Evolutionary conservation across 306 rosid species (phyloP).

Genomic region (Quercus glauca): DNA sequence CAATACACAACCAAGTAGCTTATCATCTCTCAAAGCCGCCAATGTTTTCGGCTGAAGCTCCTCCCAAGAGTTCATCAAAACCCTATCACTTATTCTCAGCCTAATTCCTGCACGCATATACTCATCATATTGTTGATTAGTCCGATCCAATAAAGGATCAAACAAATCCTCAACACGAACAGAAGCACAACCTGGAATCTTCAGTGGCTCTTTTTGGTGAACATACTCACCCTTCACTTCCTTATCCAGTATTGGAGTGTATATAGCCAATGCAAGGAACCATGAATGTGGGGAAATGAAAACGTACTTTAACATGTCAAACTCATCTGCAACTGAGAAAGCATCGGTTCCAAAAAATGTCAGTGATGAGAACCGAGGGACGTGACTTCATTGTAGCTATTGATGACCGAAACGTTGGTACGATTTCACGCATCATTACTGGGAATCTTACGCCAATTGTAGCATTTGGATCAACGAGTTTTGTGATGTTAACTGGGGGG

Average conservation of each 20-base stretch:
- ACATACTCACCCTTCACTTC: constrained; percentile 30
- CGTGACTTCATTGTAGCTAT: constrained; percentile 3
- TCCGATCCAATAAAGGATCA: constrained; percentile 27
- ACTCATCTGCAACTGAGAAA: constrained; percentile 46
- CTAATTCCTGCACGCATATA: background rate
- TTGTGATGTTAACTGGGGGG: constrained; percentile 15
- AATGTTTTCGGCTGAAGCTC: constrained; percentile 27
- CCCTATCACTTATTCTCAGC: constrained; percentile 31
- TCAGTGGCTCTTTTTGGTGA: constrained; percentile 21
- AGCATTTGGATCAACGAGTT: background rate
- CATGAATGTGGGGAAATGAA: constrained; percentile 36
- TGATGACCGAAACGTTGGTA: constrained; percentile 1
- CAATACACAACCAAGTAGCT: constrained; percentile 7
- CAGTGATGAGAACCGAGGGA: constrained; percentile 43
- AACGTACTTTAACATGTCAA: constrained; percentile 38
- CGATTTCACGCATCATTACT: no score
- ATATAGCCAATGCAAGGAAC: constrained; percentile 30
- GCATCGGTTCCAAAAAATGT: constrained; percentile 42
- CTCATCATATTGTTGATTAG: constrained; percentile 23
- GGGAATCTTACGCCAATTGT: background rate
- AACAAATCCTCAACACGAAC: constrained; percentile 38
- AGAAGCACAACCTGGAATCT: constrained; percentile 37
- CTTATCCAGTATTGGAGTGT: constrained; percentile 26
- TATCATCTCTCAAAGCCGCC: constrained; percentile 20
- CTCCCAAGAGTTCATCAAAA: constrained; percentile 63